A percentile compares a stretch with the other conserved stretches of the same genome.
These are phyloP conservation scores for Euphorbia peplus DNA, from an alignment of 345 rosid genomes.

Conservation along the genomic window DNA sequence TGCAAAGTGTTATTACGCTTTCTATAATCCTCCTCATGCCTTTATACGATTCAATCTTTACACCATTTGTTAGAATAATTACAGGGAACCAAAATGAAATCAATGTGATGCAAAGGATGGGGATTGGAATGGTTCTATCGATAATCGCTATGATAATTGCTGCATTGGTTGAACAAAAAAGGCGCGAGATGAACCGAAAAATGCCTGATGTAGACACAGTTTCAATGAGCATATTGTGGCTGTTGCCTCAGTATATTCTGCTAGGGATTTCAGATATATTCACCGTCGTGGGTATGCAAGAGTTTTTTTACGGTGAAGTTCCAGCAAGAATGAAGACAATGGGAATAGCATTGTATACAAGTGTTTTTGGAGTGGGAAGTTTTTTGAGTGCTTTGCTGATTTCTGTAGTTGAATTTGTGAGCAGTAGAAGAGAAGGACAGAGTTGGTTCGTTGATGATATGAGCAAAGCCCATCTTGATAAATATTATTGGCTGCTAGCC, in stretches of 20 bases:
- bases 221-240: conserved; percentile 68
- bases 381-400: conserved; percentile 77
- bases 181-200: conserved; percentile 43
- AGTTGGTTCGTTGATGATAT: conserved; percentile 93
- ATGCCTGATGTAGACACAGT: conserved; percentile 24
- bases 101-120: conserved; percentile 74
- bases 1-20: conserved; percentile 79
- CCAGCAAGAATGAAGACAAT: conserved; percentile 80
- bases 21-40: conserved; percentile 90
- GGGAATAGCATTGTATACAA: conserved; percentile 84
- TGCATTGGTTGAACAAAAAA: conserved; percentile 66
- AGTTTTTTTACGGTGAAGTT: conserved; percentile 86
- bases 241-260: conserved; percentile 81
- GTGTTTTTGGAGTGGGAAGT: conserved; percentile 94
- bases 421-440: conserved; percentile 36
- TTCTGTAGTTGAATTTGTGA: conserved; percentile 45
- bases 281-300: conserved; percentile 97
- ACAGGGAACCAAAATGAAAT: conserved; percentile 49
- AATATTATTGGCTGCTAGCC: conserved; percentile 75
- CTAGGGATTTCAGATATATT: conserved; percentile 83
- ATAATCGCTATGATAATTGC: conserved; percentile 74
- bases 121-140: conserved; percentile 79
- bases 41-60: conserved; percentile 56
- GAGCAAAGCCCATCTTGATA: conserved; percentile 74
- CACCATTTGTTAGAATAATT: conserved; percentile 44